phyloP scores from a whole-genome alignment of 2,329 filamentous ascomycete genomes.

The Bipolaris oryzae region DNA sequence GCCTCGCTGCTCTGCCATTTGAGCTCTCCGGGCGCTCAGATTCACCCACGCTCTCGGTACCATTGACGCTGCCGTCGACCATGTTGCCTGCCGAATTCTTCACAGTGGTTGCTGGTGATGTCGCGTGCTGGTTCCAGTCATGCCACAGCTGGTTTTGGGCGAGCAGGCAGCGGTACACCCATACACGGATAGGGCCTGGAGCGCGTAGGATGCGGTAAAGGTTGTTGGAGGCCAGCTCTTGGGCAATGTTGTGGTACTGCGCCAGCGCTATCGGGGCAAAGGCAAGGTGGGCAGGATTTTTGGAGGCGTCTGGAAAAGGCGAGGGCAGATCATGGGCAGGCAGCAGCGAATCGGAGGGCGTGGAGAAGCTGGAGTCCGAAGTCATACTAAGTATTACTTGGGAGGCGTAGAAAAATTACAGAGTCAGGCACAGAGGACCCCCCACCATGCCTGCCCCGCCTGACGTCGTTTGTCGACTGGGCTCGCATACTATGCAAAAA shows the following conservation, averaged over 20 bases:
- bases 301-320: constrained; percentile 10
- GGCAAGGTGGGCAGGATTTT: constrained; percentile 17
- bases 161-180: constrained; percentile 34
- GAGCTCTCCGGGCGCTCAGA: constrained; percentile 25
- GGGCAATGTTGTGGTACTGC: constrained; percentile 30
- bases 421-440: constrained; percentile 7
- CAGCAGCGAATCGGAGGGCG: constrained; percentile 12
- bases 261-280: constrained; percentile 32
- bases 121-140: constrained; percentile 22
- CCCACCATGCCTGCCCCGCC: constrained; percentile 8
- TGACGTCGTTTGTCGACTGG: too few species aligned
- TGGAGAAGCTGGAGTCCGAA: constrained; percentile 14
- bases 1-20: constrained; percentile 21
- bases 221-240: constrained; percentile 34
- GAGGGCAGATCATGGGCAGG: constrained; percentile 2
- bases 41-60: constrained; percentile 17
- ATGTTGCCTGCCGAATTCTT: constrained; percentile 4
- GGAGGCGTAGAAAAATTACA: constrained; percentile 15
- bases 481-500: neutral
- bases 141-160: constrained; percentile 30
- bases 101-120: constrained; percentile 8
- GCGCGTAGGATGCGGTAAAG: constrained; percentile 33
- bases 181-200: constrained; percentile 35
- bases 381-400: constrained; percentile 7
- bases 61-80: constrained; percentile 15